Percentiles rank a stretch among this genome's conserved stretches.
Evolutionary conservation across 495 filamentous ascomycete genomes (phyloP).

Genomic region (Hypoxylon rickii): DNA sequence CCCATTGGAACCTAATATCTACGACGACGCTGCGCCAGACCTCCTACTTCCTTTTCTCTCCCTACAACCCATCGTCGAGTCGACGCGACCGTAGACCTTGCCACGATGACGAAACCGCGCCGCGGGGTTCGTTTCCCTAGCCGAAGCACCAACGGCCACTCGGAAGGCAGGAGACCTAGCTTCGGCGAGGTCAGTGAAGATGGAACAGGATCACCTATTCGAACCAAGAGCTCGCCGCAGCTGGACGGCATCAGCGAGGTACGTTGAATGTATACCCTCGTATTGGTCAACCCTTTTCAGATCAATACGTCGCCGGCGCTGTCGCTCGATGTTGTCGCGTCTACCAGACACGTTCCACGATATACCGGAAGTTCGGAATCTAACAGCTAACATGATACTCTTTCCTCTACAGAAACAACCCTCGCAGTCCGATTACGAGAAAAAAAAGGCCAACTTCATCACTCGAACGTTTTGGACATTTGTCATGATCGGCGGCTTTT

Average conservation of each 20-base stretch:
- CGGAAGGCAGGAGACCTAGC: constrained; percentile 66
- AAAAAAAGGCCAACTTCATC: constrained; percentile 98
- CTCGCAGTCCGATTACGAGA: constrained; percentile 77
- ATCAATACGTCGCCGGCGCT: too few species aligned
- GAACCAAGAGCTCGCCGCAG: constrained; percentile 49
- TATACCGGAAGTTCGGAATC: neutral
- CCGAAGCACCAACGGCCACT: constrained; percentile 50
- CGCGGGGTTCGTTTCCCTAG: constrained; percentile 85
- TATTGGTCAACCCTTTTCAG: too few species aligned
- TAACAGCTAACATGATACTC: constrained; percentile 13
- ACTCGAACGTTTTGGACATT: constrained; percentile 98
- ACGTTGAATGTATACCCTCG: neutral
- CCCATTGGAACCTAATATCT: too few species aligned
- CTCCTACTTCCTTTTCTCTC: too few species aligned
- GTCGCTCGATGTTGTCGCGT: too few species aligned
- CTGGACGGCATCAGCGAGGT: constrained; percentile 48
- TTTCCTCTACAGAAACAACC: constrained; percentile 39
- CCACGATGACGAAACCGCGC: constrained; percentile 71
- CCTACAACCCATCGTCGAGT: neutral
- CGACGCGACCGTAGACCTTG: neutral
- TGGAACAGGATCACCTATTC: constrained; percentile 56
- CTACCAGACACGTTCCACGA: too few species aligned
- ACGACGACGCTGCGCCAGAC: too few species aligned
- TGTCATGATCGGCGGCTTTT: constrained; percentile 95
- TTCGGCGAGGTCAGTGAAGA: constrained; percentile 83